phyloP scores from a whole-genome alignment of 768 basidiomycete species.

The Guyanaporus albipodus region DNA sequence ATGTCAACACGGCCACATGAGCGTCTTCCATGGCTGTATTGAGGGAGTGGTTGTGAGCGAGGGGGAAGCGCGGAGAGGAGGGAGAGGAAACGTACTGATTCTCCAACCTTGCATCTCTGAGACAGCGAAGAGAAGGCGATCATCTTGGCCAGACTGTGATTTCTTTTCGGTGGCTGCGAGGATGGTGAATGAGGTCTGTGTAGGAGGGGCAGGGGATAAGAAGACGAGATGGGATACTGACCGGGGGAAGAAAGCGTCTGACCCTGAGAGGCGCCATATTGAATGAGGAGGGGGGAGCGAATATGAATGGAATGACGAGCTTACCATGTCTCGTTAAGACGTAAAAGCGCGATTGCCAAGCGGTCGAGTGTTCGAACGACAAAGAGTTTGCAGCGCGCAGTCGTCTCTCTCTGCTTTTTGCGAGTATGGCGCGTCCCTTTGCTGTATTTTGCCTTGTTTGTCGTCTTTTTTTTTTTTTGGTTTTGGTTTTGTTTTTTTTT shows the following conservation, averaged over 20 bases:
- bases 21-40: slow-evolving; percentile 96
- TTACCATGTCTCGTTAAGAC: slow-evolving; percentile 31
- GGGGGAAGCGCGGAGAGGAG: not conserved
- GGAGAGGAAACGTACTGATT: slow-evolving; percentile 65
- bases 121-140: slow-evolving; percentile 67
- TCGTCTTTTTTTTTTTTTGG: slow-evolving; percentile 16
- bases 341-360: slow-evolving; percentile 17
- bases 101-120: slow-evolving; percentile 99
- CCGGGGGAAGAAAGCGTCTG: slow-evolving; percentile 84
- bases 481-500: no score
- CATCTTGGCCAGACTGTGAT: slow-evolving; percentile 69
- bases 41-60: slow-evolving; percentile 2
- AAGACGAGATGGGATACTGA: slow-evolving; percentile 32
- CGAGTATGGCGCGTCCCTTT: no score
- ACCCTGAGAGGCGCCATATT: slow-evolving; percentile 46
- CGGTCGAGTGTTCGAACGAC: no score
- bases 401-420: no score
- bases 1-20: slow-evolving; percentile 69
- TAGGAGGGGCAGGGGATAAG: not conserved
- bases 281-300: slow-evolving; percentile 1
- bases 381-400: no score
- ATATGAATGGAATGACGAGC: slow-evolving; percentile 8
- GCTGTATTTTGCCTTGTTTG: slow-evolving; percentile 34
- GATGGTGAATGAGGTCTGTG: slow-evolving; percentile 12
- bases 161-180: slow-evolving; percentile 74